Evolutionary conservation across 1,284 basidiomycete species (phyloP), one percentile per base, ranked within the genome.

Genomic region (Malassezia psittaci): DNA sequence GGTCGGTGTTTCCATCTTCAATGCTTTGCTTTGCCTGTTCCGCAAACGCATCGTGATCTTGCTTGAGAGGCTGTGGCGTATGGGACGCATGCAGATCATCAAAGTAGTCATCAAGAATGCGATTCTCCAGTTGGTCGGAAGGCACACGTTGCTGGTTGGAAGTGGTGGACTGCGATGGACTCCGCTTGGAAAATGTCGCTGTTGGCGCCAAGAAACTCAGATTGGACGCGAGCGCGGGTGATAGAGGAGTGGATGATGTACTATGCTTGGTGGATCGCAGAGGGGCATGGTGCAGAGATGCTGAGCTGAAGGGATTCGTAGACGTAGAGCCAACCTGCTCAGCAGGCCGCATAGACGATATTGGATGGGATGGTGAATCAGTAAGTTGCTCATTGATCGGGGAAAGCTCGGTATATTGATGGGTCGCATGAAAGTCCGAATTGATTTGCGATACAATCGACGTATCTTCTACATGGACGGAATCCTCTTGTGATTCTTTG

Each of bases 131-230:
- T 24, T 32, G n/a, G 12, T 38, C 39, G 2, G 42, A 45, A 4
- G 46, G 35, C 15, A 38, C 8, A 18, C 43, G 43, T 34, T 15
- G 3, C 15, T 45, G 15, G 6, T 11, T 5, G n/a, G 21, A 9
- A 15, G 12, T 10, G 21, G 9, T 34, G 24, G 18, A 10, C 43
- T 24, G 5, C 43, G 43, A 29, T 13, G 43, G 43, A 24, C n/a
- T 34, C 6, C 21, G 43, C 18, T 2, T 7, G 29, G 21, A 2
- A 21, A n/a, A n/a, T 15, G 10, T 18, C 15, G 43, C 43, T n/a
- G 29, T n/a, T 11, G 54, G 54, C 32, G 54, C 54, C 5, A 56
- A 45, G 49, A 56, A 56, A n/a, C 48, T 46, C 2, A 51, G 43
- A 15, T 40, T 16, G 36, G 54, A 29, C 9, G 48, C 36, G 18